A percentile compares a stretch with the other conserved stretches of the same genome.
Conservation (phyloP, 441 rosid species). For the Aquilaria agallochum region DNA sequence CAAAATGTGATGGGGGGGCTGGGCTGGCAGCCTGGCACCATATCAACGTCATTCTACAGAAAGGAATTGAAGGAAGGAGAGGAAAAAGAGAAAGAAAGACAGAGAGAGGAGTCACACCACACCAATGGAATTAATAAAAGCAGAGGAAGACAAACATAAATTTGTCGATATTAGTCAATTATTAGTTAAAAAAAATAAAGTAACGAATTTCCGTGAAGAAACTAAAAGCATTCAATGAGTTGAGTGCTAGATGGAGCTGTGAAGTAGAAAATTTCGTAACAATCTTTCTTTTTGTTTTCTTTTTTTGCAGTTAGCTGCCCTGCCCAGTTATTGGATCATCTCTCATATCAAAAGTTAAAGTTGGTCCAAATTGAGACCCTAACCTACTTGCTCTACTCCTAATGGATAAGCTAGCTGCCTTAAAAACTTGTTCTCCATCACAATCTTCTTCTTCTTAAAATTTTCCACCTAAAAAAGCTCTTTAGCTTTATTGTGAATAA, state of each 20-base stretch:
- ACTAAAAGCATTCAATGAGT: constrained; percentile 8
- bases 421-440: no score
- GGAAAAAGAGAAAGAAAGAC: neutral
- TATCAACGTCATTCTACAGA: neutral
- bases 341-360: no score
- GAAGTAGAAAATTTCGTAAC: constrained; percentile 1
- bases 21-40: neutral
- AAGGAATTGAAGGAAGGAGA: no score
- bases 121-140: neutral
- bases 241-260: no score
- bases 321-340: no score
- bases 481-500: no score
- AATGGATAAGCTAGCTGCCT: no score
- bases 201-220: constrained; percentile 14
- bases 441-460: no score
- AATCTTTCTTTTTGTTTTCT: neutral
- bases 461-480: no score
- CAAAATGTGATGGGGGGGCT: no score
- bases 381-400: no score
- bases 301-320: neutral
- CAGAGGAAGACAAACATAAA: neutral
- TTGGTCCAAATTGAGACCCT: no score
- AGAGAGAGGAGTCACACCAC: neutral
- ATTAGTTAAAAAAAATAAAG: neutral
- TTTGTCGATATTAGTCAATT: constrained; percentile 2